Evolutionary conservation across 1,284 basidiomycete species (phyloP).

Genomic region (Trametes hirsuta): DNA sequence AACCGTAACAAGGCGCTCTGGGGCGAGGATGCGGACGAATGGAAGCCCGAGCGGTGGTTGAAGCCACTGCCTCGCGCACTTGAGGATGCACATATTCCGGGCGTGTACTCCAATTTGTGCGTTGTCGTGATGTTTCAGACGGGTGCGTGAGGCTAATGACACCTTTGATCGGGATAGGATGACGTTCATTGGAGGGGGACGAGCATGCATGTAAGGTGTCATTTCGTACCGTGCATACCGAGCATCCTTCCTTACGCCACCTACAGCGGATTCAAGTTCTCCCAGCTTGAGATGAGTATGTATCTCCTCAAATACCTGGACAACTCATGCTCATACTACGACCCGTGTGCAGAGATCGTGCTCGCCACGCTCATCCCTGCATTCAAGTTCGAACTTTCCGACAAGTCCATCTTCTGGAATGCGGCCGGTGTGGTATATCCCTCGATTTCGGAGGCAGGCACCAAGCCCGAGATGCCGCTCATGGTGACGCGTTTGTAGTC

Average conservation of each 20-base stretch:
- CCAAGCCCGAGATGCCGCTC: too few species aligned
- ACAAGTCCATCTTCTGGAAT: too few species aligned
- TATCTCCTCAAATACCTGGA: background rate
- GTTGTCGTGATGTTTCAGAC: background rate
- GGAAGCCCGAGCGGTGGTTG: conserved; percentile 43
- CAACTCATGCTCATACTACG: background rate
- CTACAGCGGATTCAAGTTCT: conserved; percentile 38
- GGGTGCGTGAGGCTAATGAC: background rate
- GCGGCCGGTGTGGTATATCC: too few species aligned
- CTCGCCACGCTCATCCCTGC: too few species aligned
- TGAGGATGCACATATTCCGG: conserved; percentile 16
- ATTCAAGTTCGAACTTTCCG: too few species aligned
- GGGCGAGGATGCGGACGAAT: conserved; percentile 58
- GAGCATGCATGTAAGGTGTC: conserved; percentile 2
- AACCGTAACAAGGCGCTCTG: conserved; percentile 53
- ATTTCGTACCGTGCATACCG: background rate
- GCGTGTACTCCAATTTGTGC: conserved; percentile 27
- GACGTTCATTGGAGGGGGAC: conserved; percentile 38
- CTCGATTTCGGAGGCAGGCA: too few species aligned
- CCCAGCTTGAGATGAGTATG: conserved; percentile 41
- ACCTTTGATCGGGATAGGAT: conserved; percentile 19
- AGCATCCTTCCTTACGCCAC: too few species aligned
- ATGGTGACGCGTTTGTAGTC: too few species aligned
- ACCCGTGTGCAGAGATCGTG: background rate
- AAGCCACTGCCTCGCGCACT: conserved; percentile 23